Evolutionary conservation across 1,284 basidiomycete species (phyloP).

Genomic region (Irpex sp.): DNA sequence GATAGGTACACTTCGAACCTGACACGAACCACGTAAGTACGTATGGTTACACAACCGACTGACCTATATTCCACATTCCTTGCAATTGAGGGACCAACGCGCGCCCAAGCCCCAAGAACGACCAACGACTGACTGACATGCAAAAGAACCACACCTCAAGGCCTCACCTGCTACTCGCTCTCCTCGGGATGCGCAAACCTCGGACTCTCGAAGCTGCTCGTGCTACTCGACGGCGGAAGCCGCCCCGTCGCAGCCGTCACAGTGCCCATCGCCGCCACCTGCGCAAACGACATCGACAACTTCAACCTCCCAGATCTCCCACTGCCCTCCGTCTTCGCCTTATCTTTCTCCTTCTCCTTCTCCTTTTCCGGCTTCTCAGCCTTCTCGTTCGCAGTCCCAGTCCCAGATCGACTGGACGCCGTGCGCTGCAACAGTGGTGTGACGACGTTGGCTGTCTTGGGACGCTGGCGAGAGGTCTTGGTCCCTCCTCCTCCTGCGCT

Average conservation of each 20-base stretch:
- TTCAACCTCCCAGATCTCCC: constrained; percentile 7
- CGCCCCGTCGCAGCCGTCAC: not conserved
- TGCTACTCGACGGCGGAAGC: not conserved
- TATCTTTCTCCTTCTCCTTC: not conserved
- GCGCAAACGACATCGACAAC: constrained; percentile 9
- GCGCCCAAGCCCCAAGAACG: not conserved
- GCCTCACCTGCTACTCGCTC: constrained; percentile 4
- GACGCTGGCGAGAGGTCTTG: not conserved
- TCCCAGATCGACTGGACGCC: not conserved
- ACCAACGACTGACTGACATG: not conserved
- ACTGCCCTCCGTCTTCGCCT: not conserved
- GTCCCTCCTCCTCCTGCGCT: not conserved
- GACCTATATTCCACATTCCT: not conserved
- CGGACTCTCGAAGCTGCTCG: constrained; percentile 15
- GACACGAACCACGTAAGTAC: not conserved
- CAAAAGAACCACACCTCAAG: not conserved
- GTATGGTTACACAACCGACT: not conserved
- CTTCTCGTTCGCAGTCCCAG: not conserved
- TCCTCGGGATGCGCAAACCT: constrained; percentile 13
- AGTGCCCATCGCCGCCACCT: constrained; percentile 7
- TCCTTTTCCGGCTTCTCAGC: not conserved
- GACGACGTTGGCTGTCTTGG: not conserved
- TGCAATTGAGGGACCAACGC: not conserved
- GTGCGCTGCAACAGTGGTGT: not conserved
- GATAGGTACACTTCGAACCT: not conserved